Evolutionary conservation across 1,284 basidiomycete genomes (phyloP), one percentile per base, ranked within the genome.

Genomic region (Sporisorium reilianum): DNA sequence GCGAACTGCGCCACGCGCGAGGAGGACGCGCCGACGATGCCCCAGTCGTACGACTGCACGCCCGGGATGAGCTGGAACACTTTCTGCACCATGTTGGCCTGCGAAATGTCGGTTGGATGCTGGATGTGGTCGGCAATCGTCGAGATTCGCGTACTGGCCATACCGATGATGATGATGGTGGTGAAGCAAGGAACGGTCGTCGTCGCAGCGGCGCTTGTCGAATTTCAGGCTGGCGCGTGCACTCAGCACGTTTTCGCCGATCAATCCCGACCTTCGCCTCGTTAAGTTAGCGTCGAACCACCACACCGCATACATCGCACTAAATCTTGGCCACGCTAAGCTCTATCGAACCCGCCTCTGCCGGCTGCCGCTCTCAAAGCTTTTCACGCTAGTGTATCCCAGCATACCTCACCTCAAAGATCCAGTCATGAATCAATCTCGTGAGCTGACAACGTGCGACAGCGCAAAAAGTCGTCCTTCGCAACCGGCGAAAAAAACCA

Each of bases 1-100:
- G 81, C 81, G 41, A 64, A 81, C 34, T 79, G 45, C 5, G 82
- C 83, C 11, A 83, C 82, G 0, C 81, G 52, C 2, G 78, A 74
- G 2, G 26, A 28, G 10, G 38, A 25, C 3, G 54, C 22, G 14
- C 77, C 78, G 16, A 53, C 60, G 14, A 82, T 77, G 2, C 83
- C 83, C 83, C 83, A 84, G 30, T 84, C 83, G 53, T 84, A 84
- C 36, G 73, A 77, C 68, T 84, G 83, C 5, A 82, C 80, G 1
- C 80, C 80, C 0, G 82, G 82, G 18, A 81, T 66, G n/a, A 84
- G 51, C 49, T 67, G 80, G 34, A 82, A 78, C 6, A 78, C 69
- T 20, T 20, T 10, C 18, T 14, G 16, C 40, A 25, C 49, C 38
- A 28, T 57, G 26, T n/a, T 18, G 6, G 12, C 30, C 16, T 51